These are phyloP conservation scores for Micractinium conductrix DNA, from an alignment of 139 green algal genomes.

Conservation along the genomic window DNA sequence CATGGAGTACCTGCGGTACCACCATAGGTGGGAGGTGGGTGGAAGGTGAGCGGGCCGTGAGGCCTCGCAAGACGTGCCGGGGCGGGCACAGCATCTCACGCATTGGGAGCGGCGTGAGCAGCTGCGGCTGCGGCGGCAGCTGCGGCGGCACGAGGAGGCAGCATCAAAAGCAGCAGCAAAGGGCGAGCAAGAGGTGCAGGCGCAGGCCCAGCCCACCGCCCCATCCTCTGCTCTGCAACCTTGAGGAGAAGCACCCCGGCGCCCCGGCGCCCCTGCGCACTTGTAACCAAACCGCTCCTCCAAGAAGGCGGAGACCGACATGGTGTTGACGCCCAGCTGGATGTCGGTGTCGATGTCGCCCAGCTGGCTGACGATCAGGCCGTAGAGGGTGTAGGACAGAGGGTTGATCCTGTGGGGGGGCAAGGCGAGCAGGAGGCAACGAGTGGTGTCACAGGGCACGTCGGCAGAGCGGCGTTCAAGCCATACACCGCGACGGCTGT, in stretches of 20 bases:
- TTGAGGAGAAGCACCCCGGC: not conserved
- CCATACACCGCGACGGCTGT: too few relatives aligned
- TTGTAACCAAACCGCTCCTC: slow-evolving; percentile 51
- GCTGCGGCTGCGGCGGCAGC: not conserved
- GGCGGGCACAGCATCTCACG: not conserved
- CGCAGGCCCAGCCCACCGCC: not conserved
- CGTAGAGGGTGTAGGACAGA: slow-evolving; percentile 41
- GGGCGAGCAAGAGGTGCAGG: not conserved
- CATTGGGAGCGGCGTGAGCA: not conserved
- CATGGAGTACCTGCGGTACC: not conserved
- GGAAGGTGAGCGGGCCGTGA: too few relatives aligned
- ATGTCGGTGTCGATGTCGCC: slow-evolving; percentile 29
- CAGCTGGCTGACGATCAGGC: slow-evolving; percentile 44
- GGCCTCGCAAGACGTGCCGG: not conserved
- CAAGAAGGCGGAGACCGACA: slow-evolving; percentile 49
- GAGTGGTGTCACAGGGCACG: too few relatives aligned
- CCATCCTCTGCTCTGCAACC: not conserved
- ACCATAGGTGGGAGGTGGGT: not conserved
- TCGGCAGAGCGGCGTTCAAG: too few relatives aligned
- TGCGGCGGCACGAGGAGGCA: not conserved
- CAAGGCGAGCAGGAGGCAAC: not conserved
- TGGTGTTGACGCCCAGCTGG: not conserved
- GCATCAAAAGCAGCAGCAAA: not conserved
- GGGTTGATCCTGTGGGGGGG: slow-evolving; percentile 32
- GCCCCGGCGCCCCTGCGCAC: not conserved